Evolutionary conservation across 257 asterid species (phyloP), one percentile per base, ranked within the genome.

Genomic region (Scutellaria barbata): DNA sequence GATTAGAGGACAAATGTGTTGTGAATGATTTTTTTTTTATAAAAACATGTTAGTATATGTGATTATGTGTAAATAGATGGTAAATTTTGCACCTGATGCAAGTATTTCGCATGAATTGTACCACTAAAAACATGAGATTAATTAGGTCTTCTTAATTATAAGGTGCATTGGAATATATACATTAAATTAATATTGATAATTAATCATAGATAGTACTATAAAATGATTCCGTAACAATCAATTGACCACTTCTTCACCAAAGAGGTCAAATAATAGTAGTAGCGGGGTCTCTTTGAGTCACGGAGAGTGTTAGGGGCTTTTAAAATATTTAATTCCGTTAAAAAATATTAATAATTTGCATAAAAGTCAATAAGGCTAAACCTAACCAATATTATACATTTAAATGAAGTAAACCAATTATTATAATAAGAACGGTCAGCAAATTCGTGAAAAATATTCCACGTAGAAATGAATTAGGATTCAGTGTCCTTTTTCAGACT

Each of bases 391-490:
- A 37, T 58, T 22, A 61, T 50, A 42, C 46, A 18, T 43, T 12
- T 5, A 40, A 18, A 16, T 5, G 61, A 30, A 6, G 59, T 47
- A 10, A 46, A 59, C 42, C 40, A 51, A 12, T 60, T 10, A 42
- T 64, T 10, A 42, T 64, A 62, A 43, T 69, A 72, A 66, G 67
- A 59, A 72, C 13, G 58, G 74, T 77, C 62, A 50, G 13, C 74
- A 72, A 17, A 73, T 35, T 77, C 20, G 62, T 48, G 41, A 46
- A 65, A 65, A 61, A 25, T 55, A 66, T 66, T 77, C 73, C 62
- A 70, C 63, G 63, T 63, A 22, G 25, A 22, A 22, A 22, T 22
- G 1, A 56, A 59, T 43, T 71, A 25, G 8, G 51, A 58, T 48
- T n/a, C 63, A 20, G 8, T 22, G 70, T 57, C 37, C 10, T 47